Base-by-base conservation (phyloP, 306 rosid species). In the Begonia loranthoides region DNA sequence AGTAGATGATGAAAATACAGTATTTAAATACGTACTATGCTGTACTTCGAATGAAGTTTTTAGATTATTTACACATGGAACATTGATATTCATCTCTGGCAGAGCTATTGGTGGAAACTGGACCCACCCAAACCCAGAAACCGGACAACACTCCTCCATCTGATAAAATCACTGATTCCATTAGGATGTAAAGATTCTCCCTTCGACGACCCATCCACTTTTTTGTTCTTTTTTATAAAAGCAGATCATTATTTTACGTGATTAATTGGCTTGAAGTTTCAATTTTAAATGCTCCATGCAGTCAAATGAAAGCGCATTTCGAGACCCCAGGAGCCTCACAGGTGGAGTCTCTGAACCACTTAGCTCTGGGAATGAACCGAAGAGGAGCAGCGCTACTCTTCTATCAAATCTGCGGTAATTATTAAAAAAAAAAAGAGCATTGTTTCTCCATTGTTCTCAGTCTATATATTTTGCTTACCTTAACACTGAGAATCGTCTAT, bases 71-170 rank as follows among this genome's bases (percentile, higher is more conserved):
- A 28, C 9, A 0, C 36, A 4, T 28, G 6, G 9, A 28, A 28
- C 5, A 28, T 28, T 28, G 6, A 28, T 28, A 28, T 28, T 28
- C 36, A 28, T 28, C 36, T 28, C 6, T 28, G 2, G 36, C 84
- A 85, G 97, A 85, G 57, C 64, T 82, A 15, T 52, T 85, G 41
- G 81, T 78, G 72, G 94, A 85, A 69, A 89, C 95, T 56, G 95
- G 78, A 50, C 81, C 67, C 9, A 75, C 97, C 1, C 95, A 79
- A 70, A 89, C 87, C 50, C 97, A 73, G 61, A 73, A 24, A 12
- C 70, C 67, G 4, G 15, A 64, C 43, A 68, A 34, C 52, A 45
- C 76, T 45, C 63, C 51, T 24, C 70, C 75, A 3, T 44, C 55
- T 65, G 94, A 82, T 70, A 64, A 64, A 64, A 66, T 83, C 33